phyloP scores from a whole-genome alignment of 805 yeast genomes.

The Lipomyces oligophaga region DNA sequence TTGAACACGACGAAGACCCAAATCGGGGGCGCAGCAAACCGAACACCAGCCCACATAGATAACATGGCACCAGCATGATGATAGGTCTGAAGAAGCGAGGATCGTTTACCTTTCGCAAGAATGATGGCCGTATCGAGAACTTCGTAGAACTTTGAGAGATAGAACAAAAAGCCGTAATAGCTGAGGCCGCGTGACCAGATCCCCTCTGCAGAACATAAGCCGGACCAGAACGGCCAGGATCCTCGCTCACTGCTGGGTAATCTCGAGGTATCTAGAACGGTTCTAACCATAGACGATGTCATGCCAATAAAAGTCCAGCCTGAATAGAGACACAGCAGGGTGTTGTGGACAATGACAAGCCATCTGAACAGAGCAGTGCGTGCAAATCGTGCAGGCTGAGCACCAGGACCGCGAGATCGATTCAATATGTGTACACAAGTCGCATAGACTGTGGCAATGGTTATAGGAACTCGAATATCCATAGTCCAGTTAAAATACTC shows the following conservation, averaged over 20 bases:
- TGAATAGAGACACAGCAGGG: slow-evolving; percentile 60
- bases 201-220: slow-evolving; percentile 60
- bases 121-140: slow-evolving; percentile 66
- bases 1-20: slow-evolving; percentile 79
- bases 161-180: slow-evolving; percentile 62
- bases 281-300: slow-evolving; percentile 48
- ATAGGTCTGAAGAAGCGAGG: slow-evolving; percentile 64
- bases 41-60: slow-evolving; percentile 76
- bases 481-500: slow-evolving; percentile 34
- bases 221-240: slow-evolving; percentile 48
- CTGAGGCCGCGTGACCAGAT: slow-evolving; percentile 54
- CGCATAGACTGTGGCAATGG: slow-evolving; percentile 58
- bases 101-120: slow-evolving; percentile 61
- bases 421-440: slow-evolving; percentile 54
- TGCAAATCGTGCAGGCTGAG: slow-evolving; percentile 52
- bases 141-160: slow-evolving; percentile 67
- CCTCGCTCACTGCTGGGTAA: slow-evolving; percentile 37
- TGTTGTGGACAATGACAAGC: slow-evolving; percentile 58
- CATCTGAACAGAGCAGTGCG: slow-evolving; percentile 46
- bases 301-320: slow-evolving; percentile 70
- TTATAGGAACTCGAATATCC: slow-evolving; percentile 52
- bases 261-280: slow-evolving; percentile 39
- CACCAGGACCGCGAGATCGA: slow-evolving; percentile 43
- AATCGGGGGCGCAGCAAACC: slow-evolving; percentile 68
- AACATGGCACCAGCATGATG: slow-evolving; percentile 79